A percentile compares a stretch with the other conserved stretches of the same genome.
phyloP scores from a whole-genome alignment of 352 stramenopile species.

The Phytophthora tubulina region DNA sequence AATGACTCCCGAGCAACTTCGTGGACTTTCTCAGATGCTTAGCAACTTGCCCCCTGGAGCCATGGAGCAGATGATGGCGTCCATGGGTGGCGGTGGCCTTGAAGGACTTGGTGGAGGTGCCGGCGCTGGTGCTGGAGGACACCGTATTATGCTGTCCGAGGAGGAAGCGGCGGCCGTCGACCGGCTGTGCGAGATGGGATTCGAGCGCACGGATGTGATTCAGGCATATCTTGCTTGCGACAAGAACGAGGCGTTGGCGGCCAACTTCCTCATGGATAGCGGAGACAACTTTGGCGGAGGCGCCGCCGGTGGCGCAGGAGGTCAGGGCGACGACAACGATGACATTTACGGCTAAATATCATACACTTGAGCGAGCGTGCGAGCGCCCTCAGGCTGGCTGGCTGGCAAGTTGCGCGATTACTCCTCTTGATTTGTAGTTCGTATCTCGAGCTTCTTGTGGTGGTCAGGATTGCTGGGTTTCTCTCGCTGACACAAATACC shows the following conservation, averaged over 20 bases:
- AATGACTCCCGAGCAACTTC: slow-evolving; percentile 88
- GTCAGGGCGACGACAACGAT: slow-evolving; percentile 77
- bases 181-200: slow-evolving; percentile 87
- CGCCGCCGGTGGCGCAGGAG: slow-evolving; percentile 51
- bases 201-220: slow-evolving; percentile 92
- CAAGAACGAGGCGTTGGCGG: slow-evolving; percentile 99
- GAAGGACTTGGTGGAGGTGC: slow-evolving; percentile 57
- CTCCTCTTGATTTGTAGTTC: slow-evolving; percentile 43
- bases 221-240: slow-evolving; percentile 99
- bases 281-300: slow-evolving; percentile 65
- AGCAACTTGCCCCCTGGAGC: slow-evolving; percentile 83
- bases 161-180: slow-evolving; percentile 84
- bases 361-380: slow-evolving; percentile 41
- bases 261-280: slow-evolving; percentile 99
- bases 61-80: slow-evolving; percentile 90
- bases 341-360: slow-evolving; percentile 89
- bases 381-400: slow-evolving; percentile 19
- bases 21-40: slow-evolving; percentile 88
- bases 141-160: slow-evolving; percentile 83
- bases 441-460: slow-evolving; percentile 31
- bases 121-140: slow-evolving; percentile 41
- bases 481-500: slow-evolving; percentile 41
- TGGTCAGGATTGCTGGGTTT: slow-evolving; percentile 22
- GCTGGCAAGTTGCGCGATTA: slow-evolving; percentile 30
- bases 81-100: slow-evolving; percentile 66